phyloP scores from a whole-genome alignment of 306 rosid species.

The Cyclanthera cordifolia region DNA sequence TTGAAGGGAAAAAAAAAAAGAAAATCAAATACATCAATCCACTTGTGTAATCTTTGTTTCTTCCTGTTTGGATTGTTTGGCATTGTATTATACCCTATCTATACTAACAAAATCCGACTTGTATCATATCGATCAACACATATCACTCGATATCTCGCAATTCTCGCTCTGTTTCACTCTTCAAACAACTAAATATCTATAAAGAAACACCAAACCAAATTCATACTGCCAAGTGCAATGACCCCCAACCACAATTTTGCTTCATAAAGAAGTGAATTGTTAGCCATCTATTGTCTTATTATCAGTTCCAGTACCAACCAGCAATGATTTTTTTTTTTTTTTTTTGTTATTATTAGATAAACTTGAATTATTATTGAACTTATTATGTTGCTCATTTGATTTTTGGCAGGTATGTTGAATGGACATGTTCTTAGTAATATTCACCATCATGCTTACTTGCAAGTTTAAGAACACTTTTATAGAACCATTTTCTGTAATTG shows the following conservation, averaged over 20 bases:
- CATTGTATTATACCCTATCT: constrained; percentile 5
- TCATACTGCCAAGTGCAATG: no score
- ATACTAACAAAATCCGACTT: not conserved
- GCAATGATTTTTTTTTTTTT: not conserved
- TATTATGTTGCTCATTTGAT: not conserved
- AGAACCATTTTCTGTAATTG: no score
- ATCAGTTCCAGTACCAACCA: constrained; percentile 6
- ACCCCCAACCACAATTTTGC: constrained; percentile 4
- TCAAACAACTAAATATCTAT: no score
- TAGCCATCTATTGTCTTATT: not conserved
- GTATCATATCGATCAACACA: constrained; percentile 9
- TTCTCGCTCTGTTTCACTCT: not conserved
- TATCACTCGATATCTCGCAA: not conserved
- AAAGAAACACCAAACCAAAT: no score
- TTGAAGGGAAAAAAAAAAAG: not conserved
- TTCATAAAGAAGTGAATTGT: not conserved
- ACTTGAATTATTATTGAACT: not conserved
- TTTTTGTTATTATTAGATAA: not conserved
- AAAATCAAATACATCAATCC: not conserved
- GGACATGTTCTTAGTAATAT: not conserved
- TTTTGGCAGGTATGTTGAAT: no score
- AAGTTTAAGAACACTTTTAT: no score
- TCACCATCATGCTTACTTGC: no score
- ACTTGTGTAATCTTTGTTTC: not conserved
- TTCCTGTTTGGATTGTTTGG: not conserved